Conservation (phyloP, 805 yeast species). For the Saccharomycopsis babjevae region DNA sequence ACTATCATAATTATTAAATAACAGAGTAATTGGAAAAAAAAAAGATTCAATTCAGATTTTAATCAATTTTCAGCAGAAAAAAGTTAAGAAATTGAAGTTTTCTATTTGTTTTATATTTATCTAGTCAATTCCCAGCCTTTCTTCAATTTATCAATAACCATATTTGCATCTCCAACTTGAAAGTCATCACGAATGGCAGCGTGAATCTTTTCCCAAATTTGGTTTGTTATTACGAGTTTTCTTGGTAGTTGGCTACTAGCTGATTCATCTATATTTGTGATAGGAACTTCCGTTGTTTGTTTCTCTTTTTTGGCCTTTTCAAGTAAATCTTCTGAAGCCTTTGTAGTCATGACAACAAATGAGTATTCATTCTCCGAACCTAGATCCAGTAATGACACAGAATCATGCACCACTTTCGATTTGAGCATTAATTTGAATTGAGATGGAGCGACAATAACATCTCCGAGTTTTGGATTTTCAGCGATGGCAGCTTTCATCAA, state of each 20-base stretch:
- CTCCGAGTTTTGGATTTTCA: neutral
- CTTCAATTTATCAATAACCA: constrained; percentile 9
- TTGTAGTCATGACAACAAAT: constrained; percentile 12
- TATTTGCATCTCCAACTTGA: constrained; percentile 3
- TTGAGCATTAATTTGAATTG: constrained; percentile 16
- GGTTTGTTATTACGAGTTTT: neutral
- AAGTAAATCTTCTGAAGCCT: constrained; percentile 2
- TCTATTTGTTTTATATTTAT: neutral
- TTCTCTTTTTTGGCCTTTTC: neutral
- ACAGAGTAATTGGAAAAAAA: neutral
- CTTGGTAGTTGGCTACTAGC: neutral
- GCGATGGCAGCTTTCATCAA: constrained; percentile 1
- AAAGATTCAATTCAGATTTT: neutral
- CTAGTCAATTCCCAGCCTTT: constrained; percentile 12
- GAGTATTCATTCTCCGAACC: constrained; percentile 1
- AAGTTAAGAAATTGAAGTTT: too few relatives aligned
- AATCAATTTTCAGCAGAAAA: neutral
- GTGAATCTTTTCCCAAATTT: constrained; percentile 7
- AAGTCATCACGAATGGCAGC: constrained; percentile 4
- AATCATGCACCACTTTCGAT: constrained; percentile 16
- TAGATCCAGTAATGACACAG: constrained; percentile 6
- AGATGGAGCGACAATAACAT: neutral
- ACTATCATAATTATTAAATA: neutral
- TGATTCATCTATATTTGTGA: neutral
- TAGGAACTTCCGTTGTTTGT: neutral